A percentile compares a stretch with the other conserved stretches of the same genome.
Evolutionary conservation across 805 yeast species (phyloP).

Genomic region (Cephaloascus albidus): DNA sequence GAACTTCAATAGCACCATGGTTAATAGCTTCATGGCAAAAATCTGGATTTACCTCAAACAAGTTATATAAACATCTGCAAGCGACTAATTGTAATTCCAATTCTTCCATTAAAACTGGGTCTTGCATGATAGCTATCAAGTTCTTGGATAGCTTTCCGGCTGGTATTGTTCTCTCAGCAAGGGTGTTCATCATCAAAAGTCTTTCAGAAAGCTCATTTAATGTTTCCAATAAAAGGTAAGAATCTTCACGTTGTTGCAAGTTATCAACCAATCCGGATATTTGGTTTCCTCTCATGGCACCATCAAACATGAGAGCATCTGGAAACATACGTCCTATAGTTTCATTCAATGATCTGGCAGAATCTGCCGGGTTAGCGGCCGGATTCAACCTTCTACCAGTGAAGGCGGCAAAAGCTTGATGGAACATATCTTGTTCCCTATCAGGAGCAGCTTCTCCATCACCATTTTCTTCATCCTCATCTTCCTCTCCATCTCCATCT

Average conservation of each 20-base stretch:
- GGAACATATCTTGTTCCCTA: background rate
- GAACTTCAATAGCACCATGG: slow-evolving; percentile 55
- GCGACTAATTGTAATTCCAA: slow-evolving; percentile 77
- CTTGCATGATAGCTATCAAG: slow-evolving; percentile 48
- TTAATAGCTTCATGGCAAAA: slow-evolving; percentile 53
- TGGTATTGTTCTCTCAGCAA: slow-evolving; percentile 60
- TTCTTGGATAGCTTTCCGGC: slow-evolving; percentile 42
- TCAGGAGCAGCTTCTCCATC: slow-evolving; percentile 7
- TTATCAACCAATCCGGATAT: slow-evolving; percentile 17
- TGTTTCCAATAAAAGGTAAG: slow-evolving; percentile 54
- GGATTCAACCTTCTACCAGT: background rate
- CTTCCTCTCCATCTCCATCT: slow-evolving; percentile 4
- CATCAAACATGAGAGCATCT: slow-evolving; percentile 7
- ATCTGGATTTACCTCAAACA: slow-evolving; percentile 66
- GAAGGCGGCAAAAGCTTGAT: background rate
- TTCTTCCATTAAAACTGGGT: slow-evolving; percentile 49
- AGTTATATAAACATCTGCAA: slow-evolving; percentile 74
- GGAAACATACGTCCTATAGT: slow-evolving; percentile 13
- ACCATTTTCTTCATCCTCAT: slow-evolving; percentile 9
- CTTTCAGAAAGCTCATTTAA: slow-evolving; percentile 56
- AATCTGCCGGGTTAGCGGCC: background rate
- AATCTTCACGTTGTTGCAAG: slow-evolving; percentile 38
- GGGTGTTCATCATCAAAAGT: slow-evolving; percentile 58
- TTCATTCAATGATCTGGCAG: slow-evolving; percentile 8
- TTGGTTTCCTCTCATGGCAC: slow-evolving; percentile 9